Evolutionary conservation across 1,284 basidiomycete species (phyloP).

Genomic region (Cryptococcus wingfieldii): DNA sequence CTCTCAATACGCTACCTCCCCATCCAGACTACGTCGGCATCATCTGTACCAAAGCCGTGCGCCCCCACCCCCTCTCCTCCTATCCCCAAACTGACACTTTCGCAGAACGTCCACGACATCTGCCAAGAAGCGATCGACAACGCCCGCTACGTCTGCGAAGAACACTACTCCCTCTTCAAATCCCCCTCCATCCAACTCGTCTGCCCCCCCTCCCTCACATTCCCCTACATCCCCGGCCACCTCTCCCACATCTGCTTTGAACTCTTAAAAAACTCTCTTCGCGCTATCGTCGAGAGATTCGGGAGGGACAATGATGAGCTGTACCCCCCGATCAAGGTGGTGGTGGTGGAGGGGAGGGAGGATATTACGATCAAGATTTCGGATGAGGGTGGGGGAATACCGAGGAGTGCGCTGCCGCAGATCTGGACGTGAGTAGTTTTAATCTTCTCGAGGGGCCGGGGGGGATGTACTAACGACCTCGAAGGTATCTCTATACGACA

Average conservation of each 20-base stretch:
- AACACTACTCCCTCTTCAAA: constrained; percentile 91
- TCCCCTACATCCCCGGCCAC: constrained; percentile 87
- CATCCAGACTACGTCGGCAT: constrained; percentile 95
- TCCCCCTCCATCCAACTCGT: constrained; percentile 95
- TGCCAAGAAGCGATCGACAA: constrained; percentile 99
- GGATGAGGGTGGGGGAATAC: constrained; percentile 94
- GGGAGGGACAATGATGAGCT: constrained; percentile 67
- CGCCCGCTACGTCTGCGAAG: constrained; percentile 95
- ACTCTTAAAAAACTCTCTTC: constrained; percentile 95
- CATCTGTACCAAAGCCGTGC: constrained; percentile 87
- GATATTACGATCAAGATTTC: constrained; percentile 99
- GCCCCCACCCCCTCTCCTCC: constrained; percentile 31
- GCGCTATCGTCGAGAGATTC: constrained; percentile 91
- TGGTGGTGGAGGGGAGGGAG: constrained; percentile 87
- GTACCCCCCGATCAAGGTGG: constrained; percentile 93
- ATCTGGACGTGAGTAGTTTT: constrained; percentile 87
- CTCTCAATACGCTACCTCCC: constrained; percentile 80
- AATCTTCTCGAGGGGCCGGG: background rate
- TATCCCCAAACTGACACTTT: constrained; percentile 6
- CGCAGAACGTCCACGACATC: constrained; percentile 86
- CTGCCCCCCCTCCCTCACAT: constrained; percentile 80
- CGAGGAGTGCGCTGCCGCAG: constrained; percentile 83
- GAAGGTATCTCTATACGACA: constrained; percentile 76
- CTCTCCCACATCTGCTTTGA: constrained; percentile 91
- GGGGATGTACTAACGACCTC: background rate